A percentile compares a stretch with the other conserved stretches of the same genome.
Evolutionary conservation across 1,284 basidiomycete genomes (phyloP).

Genomic region (Pyrrhoderma lamaoense): DNA sequence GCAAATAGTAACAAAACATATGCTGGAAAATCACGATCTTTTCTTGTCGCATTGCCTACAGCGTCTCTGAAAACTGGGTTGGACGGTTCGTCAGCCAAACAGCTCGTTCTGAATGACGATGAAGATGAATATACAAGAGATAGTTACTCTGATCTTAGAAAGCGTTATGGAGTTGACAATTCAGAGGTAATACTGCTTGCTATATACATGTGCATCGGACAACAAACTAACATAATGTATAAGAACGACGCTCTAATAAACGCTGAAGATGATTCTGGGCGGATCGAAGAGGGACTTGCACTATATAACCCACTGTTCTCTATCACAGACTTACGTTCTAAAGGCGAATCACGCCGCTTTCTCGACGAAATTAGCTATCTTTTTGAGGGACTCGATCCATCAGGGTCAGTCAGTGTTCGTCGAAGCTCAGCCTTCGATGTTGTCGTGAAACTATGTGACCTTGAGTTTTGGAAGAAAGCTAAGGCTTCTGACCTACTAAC

Average conservation of each 20-base stretch:
- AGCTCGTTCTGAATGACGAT: conserved; percentile 19
- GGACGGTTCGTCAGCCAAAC: conserved; percentile 21
- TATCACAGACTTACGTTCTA: conserved; percentile 68
- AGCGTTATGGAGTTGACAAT: conserved; percentile 67
- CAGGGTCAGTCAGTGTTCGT: conserved; percentile 46
- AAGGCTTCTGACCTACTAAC: conserved; percentile 63
- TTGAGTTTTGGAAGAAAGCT: conserved; percentile 66
- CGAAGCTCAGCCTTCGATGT: conserved; percentile 68
- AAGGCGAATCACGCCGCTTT: conserved; percentile 72
- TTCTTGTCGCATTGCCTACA: conserved; percentile 40
- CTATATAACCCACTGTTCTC: conserved; percentile 73
- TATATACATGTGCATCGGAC: conserved; percentile 21
- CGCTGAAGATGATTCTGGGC: conserved; percentile 23
- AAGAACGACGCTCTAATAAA: conserved; percentile 29
- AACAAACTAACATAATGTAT: neutral
- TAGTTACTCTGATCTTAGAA: conserved; percentile 60
- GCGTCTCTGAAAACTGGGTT: conserved; percentile 22
- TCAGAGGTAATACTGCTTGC: conserved; percentile 42
- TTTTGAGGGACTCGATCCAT: conserved; percentile 62
- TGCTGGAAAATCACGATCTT: conserved; percentile 67
- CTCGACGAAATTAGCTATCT: conserved; percentile 75
- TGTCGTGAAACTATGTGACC: conserved; percentile 59
- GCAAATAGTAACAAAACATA: conserved; percentile 43
- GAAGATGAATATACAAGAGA: conserved; percentile 55
- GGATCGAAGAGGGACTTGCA: conserved; percentile 32